phyloP scores from a whole-genome alignment of 1,139 yeast species.

The Hansenula lynferdii region DNA sequence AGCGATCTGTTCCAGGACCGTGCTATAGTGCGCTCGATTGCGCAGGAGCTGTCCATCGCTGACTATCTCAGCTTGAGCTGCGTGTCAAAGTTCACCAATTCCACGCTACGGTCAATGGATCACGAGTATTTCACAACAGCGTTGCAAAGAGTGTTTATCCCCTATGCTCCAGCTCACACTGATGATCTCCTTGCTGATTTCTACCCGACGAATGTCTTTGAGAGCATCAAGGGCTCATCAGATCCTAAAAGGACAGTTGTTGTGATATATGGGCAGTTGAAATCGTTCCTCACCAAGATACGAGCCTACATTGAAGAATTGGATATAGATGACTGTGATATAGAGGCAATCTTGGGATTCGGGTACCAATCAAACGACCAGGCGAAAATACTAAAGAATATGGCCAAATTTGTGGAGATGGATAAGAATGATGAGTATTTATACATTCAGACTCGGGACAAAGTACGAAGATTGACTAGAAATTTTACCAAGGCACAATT shows the following conservation, averaged over 20 bases:
- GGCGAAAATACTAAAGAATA: conserved; percentile 15
- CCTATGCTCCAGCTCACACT: conserved; percentile 7
- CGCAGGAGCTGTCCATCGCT: conserved; percentile 8
- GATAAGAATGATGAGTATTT: conserved; percentile 17
- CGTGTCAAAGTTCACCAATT: conserved; percentile 4
- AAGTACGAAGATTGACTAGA: conserved; percentile 10
- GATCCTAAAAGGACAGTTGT: conserved; percentile 15
- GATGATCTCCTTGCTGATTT: conserved; percentile 14
- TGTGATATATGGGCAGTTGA: conserved; percentile 5
- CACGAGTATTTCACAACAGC: conserved; percentile 11
- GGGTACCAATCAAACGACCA: conserved; percentile 14
- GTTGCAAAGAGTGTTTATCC: conserved; percentile 9
- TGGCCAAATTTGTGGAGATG: conserved; percentile 13
- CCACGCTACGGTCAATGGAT: conserved; percentile 6
- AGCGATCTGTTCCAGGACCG: not conserved
- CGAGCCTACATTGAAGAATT: conserved; percentile 1
- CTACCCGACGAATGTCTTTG: conserved; percentile 11
- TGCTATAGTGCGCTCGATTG: conserved; percentile 7
- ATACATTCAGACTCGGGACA: conserved; percentile 4
- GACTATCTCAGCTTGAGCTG: conserved; percentile 9
- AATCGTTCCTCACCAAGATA: conserved; percentile 9
- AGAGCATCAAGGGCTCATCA: conserved; percentile 8
- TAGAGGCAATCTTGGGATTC: conserved; percentile 11
- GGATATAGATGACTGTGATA: conserved; percentile 6
- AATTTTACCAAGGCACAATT: conserved; percentile 15